Percentiles rank a stretch among this genome's conserved stretches.
Evolutionary conservation across 305 asterid species (phyloP).

Genomic region (Solanum aculeatissimum): DNA sequence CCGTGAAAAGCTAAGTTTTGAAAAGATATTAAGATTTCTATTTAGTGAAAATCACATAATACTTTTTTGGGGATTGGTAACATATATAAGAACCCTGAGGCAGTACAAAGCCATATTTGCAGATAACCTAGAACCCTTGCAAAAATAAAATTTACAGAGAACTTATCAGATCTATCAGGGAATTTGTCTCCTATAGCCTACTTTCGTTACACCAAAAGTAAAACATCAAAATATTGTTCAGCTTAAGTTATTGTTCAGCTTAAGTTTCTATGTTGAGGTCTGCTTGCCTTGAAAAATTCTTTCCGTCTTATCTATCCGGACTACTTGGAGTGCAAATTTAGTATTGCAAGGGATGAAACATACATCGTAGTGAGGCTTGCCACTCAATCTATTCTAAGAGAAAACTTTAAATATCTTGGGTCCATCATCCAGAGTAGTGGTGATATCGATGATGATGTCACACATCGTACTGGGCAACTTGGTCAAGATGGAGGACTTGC

Average conservation of each 20-base stretch:
- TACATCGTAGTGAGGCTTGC: too few relatives aligned
- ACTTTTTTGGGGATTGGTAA: not conserved
- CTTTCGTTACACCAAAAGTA: not conserved
- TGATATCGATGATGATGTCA: too few relatives aligned
- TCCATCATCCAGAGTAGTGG: too few relatives aligned
- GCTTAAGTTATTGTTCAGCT: too few relatives aligned
- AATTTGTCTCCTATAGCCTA: not conserved
- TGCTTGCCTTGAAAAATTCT: not conserved
- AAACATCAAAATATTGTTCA: not conserved
- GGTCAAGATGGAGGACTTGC: too few relatives aligned
- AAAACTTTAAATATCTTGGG: too few relatives aligned
- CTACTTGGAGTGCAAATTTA: too few relatives aligned
- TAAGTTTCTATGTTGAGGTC: not conserved
- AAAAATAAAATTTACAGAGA: not conserved
- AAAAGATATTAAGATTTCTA: not conserved
- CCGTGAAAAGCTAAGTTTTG: not conserved
- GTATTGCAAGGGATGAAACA: too few relatives aligned
- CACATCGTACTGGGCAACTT: too few relatives aligned
- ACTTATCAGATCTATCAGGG: not conserved
- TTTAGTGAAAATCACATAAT: not conserved
- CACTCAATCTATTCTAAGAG: too few relatives aligned
- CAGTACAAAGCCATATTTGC: not conserved
- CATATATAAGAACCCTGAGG: not conserved
- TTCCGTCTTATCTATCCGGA: not conserved
- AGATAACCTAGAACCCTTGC: not conserved